Evolutionary conservation across 192 early-diverging fungal genomes (phyloP), one percentile per base, ranked within the genome.

Genomic region (Phycomyces blakesleeanus): DNA sequence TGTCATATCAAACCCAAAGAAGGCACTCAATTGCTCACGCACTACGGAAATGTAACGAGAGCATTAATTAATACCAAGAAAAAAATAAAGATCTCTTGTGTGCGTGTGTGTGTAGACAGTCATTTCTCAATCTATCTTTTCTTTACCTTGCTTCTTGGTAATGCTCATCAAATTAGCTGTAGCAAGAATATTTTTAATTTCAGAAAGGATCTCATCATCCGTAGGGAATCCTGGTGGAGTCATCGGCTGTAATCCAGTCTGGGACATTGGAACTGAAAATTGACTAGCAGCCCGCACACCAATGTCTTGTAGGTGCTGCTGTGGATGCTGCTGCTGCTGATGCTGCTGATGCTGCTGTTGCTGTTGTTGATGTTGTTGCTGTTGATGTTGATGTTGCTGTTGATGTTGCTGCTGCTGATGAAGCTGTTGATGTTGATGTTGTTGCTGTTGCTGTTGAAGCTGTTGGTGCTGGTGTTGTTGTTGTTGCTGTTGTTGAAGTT

Each of bases 151-250:
- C 77, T 98, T 98, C 83, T 99, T 98, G 47, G 97, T 99, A 53
- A 99, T 89, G n/a, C 89, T 91, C 96, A 97, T 97, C 58, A 99
- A 73, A 66, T 99, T 90, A 9, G 92, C 93, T 0, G 89, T 91
- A 14, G 86, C 73, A 21, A 99, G 82, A 29, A 97, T 91, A 64
- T 89, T 87, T 59, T 80, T 80, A 39, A 92, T 87, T 64, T 87
- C 80, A 29, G 64, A 61, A 3, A 85, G 69, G 47, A 93, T 75
- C 61, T 92, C 83, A 27, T 87, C 86, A 60, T 94, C 87, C 1
- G 85, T 73, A 22, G 87, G 87, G 4, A 76, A 71, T 16, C 68
- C 74, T 41, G 71, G 71, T 29, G 65, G 61, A 18, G 59, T 50
- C 52, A 63, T 58, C 8, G 69, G 59, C 20, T 51, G 56, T 50